Evolutionary conservation across 2,329 filamentous ascomycete species (phyloP).

Genomic region (Colletotrichum tropicale): DNA sequence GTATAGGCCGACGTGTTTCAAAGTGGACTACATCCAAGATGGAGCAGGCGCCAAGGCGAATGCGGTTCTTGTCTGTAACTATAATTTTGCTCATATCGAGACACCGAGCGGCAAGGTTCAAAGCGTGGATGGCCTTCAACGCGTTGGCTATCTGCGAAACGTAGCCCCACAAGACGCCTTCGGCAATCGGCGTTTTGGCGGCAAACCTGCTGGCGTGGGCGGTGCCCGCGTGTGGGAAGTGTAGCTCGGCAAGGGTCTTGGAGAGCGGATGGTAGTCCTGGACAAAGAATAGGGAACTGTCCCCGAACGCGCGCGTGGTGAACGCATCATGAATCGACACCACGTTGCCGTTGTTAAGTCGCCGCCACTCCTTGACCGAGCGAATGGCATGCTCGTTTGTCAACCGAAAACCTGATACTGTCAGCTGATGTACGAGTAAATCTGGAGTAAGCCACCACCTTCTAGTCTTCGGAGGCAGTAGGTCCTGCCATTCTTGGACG

Average conservation of each 20-base stretch:
- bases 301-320: conserved; percentile 89
- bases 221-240: conserved; percentile 55
- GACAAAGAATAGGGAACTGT: conserved; percentile 92
- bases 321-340: conserved; percentile 92
- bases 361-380: conserved; percentile 87
- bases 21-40: conserved; percentile 89
- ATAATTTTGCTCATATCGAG: conserved; percentile 90
- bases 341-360: conserved; percentile 79
- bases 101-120: conserved; percentile 82
- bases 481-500: conserved; percentile 84
- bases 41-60: conserved; percentile 86
- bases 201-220: conserved; percentile 49
- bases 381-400: conserved; percentile 90
- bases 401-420: conserved; percentile 71
- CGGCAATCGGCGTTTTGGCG: conserved; percentile 58
- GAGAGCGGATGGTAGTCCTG: conserved; percentile 92
- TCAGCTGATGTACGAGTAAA: conserved; percentile 17
- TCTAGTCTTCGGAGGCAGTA: conserved; percentile 89
- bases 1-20: conserved; percentile 69
- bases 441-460: conserved; percentile 47
- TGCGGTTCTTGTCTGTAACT: conserved; percentile 86
- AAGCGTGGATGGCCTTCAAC: conserved; percentile 82
- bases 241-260: conserved; percentile 86
- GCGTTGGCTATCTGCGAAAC: conserved; percentile 90
- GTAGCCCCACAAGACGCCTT: conserved; percentile 88